Base-by-base conservation (phyloP, 176 grass and related monocot species). In the Thinopyrum elongatum region DNA sequence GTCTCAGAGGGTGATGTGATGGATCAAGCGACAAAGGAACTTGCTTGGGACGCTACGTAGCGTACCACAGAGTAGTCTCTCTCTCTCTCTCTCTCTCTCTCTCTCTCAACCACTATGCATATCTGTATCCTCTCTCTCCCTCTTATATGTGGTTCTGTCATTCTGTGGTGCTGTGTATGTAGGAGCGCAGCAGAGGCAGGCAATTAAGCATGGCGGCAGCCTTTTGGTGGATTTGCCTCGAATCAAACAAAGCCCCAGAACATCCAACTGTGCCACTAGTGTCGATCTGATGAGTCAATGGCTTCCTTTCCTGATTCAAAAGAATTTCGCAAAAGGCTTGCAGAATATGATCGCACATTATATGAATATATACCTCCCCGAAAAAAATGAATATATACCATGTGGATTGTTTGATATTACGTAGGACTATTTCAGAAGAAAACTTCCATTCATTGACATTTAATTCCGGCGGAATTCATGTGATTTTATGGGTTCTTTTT, bases 1-100 rank as follows among this genome's bases (percentile, higher is more conserved):
- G 42, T 75, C 72, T 44, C 42, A 51, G 26, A 29, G 26, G 4
- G 25, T 29, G 72, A 73, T 74, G 41, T 74, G 71, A 74, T 74
- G 7, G 71, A 49, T 75, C 72, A 15, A 75, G 72, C 72, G 72
- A 28, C 72, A 75, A 75, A 51, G 42, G 42, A 49, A 49, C 42
- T 75, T 51, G 72, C 42, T 51, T 47, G 25, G 72, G 72, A 51
- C 72, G 72, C 72, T 29, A 51, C 25, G 15, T 49, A 75, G 25
- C 71, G 11, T 29, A 2, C 1, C 22, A 75, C 15, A 75, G 25
- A 9, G 15, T 29, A 75, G 15, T 22, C 19, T 58, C 53, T 22
- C 53, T 58, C 53, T 57, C 17, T 39, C 6, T 35, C 34, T 39
- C 36, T 38, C 36, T 38, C 36, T 38, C 35, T 36, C 34, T 7